Base-by-base conservation (phyloP, 148 eudicot species). In the Heliamphora exappendiculata region DNA sequence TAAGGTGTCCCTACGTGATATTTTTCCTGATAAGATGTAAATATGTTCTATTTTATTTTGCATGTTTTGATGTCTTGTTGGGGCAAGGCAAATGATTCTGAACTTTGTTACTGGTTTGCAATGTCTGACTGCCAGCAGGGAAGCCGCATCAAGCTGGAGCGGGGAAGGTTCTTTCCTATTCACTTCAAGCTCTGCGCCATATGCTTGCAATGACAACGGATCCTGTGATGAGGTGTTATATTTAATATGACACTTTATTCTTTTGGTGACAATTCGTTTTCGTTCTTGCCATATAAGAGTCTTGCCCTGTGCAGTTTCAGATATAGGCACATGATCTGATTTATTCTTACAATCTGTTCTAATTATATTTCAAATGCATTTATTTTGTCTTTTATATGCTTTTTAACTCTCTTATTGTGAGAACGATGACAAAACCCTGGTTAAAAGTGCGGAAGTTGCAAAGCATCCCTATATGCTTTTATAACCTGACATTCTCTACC, bases 151-250 rank as follows among this genome's bases (percentile, higher is more conserved):
- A 70, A 80, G 78, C 76, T 94, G 98, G 98, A 88, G 81, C 74
- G 95, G 98, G 31, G 88, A 90, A 75, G 98, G 98, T 70, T 86
- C 87, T 71, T 90, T 94, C 71, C 83, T 91, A 24, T 94, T 94
- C 84, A 94, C 98, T 51, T 91, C 98, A 76, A 91, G 98, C 88
- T 85, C 97, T 63, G 98, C 95, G 44, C 88, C 88, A 29, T 89
- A 85, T 88, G 93, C 91, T 80, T 87, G 97, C 80, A 49, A 75
- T 47, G 98, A 94, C 84, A 91, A 91, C 84, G 98, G 98, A 72
- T 44, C 64, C 51, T 91, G 97, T 84, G 84, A 92, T 72, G 97
- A 94, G 97, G 98, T 93, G 42, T 36, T 78, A 28, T 62, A 65
- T 84, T 77, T 82, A 20, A 51, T 51, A 37, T 63, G 31, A 54